Evolutionary conservation across 495 filamentous ascomycete species (phyloP), one percentile per base, ranked within the genome.

Genomic region (Trypethelium eluteriae): DNA sequence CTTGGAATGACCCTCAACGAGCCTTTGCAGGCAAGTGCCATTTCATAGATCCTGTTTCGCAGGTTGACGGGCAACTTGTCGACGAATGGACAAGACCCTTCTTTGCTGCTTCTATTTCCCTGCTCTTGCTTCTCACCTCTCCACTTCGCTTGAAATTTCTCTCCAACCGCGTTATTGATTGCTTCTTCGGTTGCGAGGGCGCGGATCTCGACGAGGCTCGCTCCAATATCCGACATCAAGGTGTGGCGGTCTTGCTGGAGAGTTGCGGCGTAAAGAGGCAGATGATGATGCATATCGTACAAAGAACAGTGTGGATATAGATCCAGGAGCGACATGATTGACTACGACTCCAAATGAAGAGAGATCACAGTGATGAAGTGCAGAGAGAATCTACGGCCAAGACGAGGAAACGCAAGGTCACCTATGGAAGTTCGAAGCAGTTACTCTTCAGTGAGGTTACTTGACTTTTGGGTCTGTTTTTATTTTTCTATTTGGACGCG

Each of bases 51-150:
- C 32, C 36, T 14, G 32, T 35, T 34, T 35, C 53, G 53, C n/a
- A 59, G 7, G 6, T 59, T 18, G 11, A 36, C 5, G 32, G 53
- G 32, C 53, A 59, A n/a, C 25, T 59, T 59, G 7, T 59, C 7
- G 53, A 59, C 32, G 5, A 59, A 59, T 59, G 53, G 53, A 59
- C 53, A 59, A 36, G 53, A 10, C 36, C n/a, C 53, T 25, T 25
- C 32, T 34, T 34, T 10, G 7, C 32, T 36, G 34, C 18, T 7
- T 35, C 25, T 18, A 34, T n/a, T 36, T 36, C 32, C 53, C 7
- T 5, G 10, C 16, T 53, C 18, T 53, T 46, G 41, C 41, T 9
- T 46, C 41, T 53, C 18, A 25, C 10, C 18, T n/a, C 14, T 44
- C 41, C 14, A 14, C 16, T 53, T 16, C 49, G 49, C 11, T 14